Evolutionary conservation across 2,329 filamentous ascomycete genomes (phyloP).

Genomic region (Botrytis byssoidea): DNA sequence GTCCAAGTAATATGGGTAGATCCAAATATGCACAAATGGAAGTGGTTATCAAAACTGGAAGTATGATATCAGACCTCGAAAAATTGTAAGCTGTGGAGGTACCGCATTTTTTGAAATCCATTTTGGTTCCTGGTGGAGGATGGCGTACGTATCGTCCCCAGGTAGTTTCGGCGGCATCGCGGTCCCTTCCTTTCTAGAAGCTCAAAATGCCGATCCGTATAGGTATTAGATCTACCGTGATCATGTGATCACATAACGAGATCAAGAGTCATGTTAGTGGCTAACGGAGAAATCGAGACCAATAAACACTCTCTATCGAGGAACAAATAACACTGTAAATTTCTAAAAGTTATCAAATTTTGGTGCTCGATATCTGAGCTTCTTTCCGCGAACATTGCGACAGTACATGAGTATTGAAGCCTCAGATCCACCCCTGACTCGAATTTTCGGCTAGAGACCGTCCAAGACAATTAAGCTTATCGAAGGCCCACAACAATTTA

Average conservation of each 20-base stretch:
- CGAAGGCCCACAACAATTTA: slow-evolving; percentile 14
- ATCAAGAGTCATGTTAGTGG: not conserved
- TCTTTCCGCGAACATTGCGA: not conserved
- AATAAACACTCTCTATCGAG: no score
- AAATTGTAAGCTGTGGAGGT: slow-evolving; percentile 12
- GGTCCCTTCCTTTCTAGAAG: slow-evolving; percentile 13
- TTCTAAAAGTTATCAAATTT: not conserved
- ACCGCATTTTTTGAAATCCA: not conserved
- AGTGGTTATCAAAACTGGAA: not conserved
- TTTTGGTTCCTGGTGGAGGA: slow-evolving; percentile 10
- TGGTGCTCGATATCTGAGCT: not conserved
- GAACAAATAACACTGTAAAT: not conserved
- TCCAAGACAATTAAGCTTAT: slow-evolving; percentile 15
- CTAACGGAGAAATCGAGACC: not conserved
- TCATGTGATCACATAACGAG: slow-evolving; percentile 10
- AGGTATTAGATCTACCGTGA: not conserved
- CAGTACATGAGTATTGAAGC: not conserved
- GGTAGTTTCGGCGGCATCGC: slow-evolving; percentile 19
- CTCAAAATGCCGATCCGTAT: not conserved
- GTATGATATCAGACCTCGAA: slow-evolving; percentile 20
- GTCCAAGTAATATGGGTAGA: slow-evolving; percentile 12
- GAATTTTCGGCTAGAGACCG: not conserved
- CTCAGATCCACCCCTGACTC: slow-evolving; percentile 4
- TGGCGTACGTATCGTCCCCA: not conserved
- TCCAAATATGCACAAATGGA: not conserved